Conservation (phyloP, 2,329 filamentous ascomycete species). For the Nectriaceae sp. region DNA sequence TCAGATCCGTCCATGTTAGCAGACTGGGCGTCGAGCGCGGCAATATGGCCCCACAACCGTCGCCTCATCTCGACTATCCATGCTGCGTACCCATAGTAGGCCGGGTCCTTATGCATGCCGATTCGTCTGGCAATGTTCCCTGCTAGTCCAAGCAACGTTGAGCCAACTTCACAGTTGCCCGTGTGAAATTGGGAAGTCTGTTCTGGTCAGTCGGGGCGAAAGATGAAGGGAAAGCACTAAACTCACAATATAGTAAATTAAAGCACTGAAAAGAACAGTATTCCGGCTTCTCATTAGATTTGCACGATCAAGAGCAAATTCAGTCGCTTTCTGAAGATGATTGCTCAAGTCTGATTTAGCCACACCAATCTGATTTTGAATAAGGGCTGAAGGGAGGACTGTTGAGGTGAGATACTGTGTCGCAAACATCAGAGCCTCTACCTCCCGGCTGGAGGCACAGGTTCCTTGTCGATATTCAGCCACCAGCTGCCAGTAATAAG, state of each 20-base stretch:
- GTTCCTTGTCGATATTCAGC: conserved; percentile 12
- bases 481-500: conserved; percentile 16
- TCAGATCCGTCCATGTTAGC: conserved; percentile 15
- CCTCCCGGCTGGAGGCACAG: conserved; percentile 6
- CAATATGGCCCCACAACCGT: conserved; percentile 17
- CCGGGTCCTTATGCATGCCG: conserved; percentile 18
- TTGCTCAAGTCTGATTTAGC: conserved; percentile 5
- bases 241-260: conserved; percentile 18
- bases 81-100: conserved; percentile 17
- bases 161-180: conserved; percentile 15
- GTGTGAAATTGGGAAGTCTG: conserved; percentile 19
- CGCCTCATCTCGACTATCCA: conserved; percentile 19
- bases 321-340: conserved; percentile 15
- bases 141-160: conserved; percentile 14
- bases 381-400: conserved; percentile 8
- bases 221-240: not conserved
- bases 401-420: conserved; percentile 14
- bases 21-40: conserved; percentile 14
- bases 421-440: conserved; percentile 17
- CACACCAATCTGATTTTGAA: conserved; percentile 11
- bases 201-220: not conserved
- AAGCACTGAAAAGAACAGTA: conserved; percentile 14
- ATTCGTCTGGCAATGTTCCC: conserved; percentile 17
- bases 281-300: conserved; percentile 19
- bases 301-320: conserved; percentile 14